Evolutionary conservation across 129 eudicot species (phyloP).

Genomic region (Saposhnikovia divaricata): DNA sequence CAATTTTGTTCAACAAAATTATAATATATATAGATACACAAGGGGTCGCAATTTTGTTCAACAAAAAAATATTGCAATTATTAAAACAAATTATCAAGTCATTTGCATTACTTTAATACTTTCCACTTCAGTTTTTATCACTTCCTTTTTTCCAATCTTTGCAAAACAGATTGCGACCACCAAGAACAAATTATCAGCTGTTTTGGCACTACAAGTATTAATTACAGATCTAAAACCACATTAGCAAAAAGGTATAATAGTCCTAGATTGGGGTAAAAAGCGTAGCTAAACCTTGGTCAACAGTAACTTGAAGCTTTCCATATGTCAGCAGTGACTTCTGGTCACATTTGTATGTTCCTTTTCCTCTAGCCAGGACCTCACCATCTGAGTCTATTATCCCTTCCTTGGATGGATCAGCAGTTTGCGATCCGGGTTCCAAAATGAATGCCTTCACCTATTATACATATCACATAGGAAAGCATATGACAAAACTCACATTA

Average conservation of each 20-base stretch:
- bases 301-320: constrained; percentile 50
- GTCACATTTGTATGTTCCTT: constrained; percentile 67
- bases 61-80: too few relatives aligned
- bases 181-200: neutral
- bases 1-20: too few relatives aligned
- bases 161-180: neutral
- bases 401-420: constrained; percentile 42
- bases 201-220: neutral
- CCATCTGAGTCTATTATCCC: constrained; percentile 93
- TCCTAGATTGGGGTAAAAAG: constrained; percentile 57
- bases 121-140: too few relatives aligned
- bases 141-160: too few relatives aligned
- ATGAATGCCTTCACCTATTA: constrained; percentile 73
- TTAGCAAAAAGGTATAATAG: neutral
- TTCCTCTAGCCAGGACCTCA: constrained; percentile 89
- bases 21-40: too few relatives aligned
- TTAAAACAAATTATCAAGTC: too few relatives aligned
- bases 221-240: neutral
- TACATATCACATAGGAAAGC: neutral
- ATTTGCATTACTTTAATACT: too few relatives aligned
- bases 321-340: constrained; percentile 58
- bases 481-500: neutral
- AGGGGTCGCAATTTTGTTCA: too few relatives aligned
- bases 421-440: constrained; percentile 70
- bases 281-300: constrained; percentile 86